Evolutionary conservation across 2,329 filamentous ascomycete species (phyloP).

Genomic region (Cytospora piceae): DNA sequence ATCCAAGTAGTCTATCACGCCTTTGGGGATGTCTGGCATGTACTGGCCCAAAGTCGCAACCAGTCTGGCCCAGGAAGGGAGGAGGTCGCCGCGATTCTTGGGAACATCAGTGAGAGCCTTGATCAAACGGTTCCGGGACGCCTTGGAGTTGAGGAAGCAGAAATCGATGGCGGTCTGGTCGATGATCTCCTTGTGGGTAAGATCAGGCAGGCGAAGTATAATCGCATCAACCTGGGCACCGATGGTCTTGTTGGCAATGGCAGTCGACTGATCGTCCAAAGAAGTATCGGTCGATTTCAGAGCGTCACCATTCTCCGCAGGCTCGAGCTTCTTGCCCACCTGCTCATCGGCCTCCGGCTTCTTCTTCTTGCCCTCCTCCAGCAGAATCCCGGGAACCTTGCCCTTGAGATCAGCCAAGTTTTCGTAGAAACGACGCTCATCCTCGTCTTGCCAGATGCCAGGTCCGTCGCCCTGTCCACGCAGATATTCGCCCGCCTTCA

Average conservation of each 20-base stretch:
- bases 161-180: constrained; percentile 95
- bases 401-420: constrained; percentile 94
- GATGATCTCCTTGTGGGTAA: constrained; percentile 88
- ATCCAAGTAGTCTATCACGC: constrained; percentile 88
- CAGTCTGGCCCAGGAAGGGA: constrained; percentile 89
- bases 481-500: constrained; percentile 92
- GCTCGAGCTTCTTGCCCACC: constrained; percentile 74
- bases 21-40: constrained; percentile 91
- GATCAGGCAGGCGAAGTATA: constrained; percentile 82
- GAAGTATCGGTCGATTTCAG: constrained; percentile 57
- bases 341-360: constrained; percentile 81
- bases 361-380: constrained; percentile 96
- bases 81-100: constrained; percentile 87
- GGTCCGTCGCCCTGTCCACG: constrained; percentile 87
- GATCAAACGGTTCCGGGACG: constrained; percentile 89
- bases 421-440: constrained; percentile 97
- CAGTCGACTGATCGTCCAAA: constrained; percentile 82
- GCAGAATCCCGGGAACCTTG: constrained; percentile 88
- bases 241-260: constrained; percentile 96
- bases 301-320: constrained; percentile 51
- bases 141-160: constrained; percentile 97
- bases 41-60: constrained; percentile 93
- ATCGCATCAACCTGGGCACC: constrained; percentile 95
- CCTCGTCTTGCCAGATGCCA: constrained; percentile 98
- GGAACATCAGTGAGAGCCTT: constrained; percentile 94